Evolutionary conservation across 371 early-diverging fungal genomes (phyloP).

Genomic region (Phascolomyces articulosus): DNA sequence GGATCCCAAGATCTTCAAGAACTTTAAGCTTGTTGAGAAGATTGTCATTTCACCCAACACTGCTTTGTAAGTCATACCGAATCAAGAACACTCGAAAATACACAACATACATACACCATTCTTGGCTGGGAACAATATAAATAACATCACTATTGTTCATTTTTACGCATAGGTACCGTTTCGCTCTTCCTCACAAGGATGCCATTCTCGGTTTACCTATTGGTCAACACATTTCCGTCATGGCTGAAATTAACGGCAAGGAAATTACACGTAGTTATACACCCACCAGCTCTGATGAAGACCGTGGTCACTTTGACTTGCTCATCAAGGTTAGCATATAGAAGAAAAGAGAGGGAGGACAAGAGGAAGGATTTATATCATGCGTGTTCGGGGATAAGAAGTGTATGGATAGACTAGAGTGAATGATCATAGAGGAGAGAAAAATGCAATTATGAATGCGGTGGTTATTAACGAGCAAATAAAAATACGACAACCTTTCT

Average conservation of each 20-base stretch:
- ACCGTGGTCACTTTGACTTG: constrained; percentile 87
- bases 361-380: background rate
- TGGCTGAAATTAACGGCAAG: constrained; percentile 87
- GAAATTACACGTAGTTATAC: constrained; percentile 91
- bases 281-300: constrained; percentile 85
- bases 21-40: constrained; percentile 82
- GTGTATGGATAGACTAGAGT: too few species aligned
- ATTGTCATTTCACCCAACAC: constrained; percentile 81
- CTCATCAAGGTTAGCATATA: constrained; percentile 79
- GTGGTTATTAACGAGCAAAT: too few species aligned
- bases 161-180: constrained; percentile 87
- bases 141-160: too few species aligned
- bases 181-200: constrained; percentile 74
- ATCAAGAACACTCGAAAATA: too few species aligned
- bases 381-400: too few species aligned
- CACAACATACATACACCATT: too few species aligned
- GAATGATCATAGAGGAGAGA: too few species aligned
- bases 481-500: background rate
- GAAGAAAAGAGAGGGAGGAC: background rate
- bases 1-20: constrained; percentile 77
- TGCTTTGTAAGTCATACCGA: constrained; percentile 83
- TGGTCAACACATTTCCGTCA: constrained; percentile 93
- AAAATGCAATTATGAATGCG: too few species aligned
- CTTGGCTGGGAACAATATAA: too few species aligned
- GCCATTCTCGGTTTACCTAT: constrained; percentile 85